Conservation (phyloP, 1,284 basidiomycete genomes). For the Boletus sp. region DNA sequence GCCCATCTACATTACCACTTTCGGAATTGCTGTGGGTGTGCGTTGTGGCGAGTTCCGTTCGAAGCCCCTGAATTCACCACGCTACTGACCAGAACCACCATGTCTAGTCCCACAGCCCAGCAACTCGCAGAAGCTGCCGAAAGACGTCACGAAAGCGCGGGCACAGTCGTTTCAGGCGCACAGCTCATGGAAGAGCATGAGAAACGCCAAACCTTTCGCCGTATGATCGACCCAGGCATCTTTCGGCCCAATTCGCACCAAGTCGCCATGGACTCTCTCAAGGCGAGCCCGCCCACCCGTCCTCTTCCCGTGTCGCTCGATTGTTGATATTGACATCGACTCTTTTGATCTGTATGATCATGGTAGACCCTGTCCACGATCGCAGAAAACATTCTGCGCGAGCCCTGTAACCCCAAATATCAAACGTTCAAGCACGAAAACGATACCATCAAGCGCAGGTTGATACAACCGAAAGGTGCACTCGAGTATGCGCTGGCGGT, state of each 20-base stretch:
- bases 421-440: slow-evolving; percentile 78
- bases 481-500: slow-evolving; percentile 80
- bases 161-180: slow-evolving; percentile 39
- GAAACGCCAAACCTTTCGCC: slow-evolving; percentile 67
- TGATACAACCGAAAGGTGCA: slow-evolving; percentile 68
- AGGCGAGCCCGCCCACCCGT: slow-evolving; percentile 44
- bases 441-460: slow-evolving; percentile 58
- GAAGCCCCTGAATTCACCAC: slow-evolving; percentile 19
- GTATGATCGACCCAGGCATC: slow-evolving; percentile 79
- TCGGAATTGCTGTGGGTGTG: no score
- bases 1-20: no score
- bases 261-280: slow-evolving; percentile 60
- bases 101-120: slow-evolving; percentile 25
- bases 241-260: slow-evolving; percentile 67
- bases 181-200: slow-evolving; percentile 61
- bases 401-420: slow-evolving; percentile 72
- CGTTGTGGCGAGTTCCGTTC: not conserved
- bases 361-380: slow-evolving; percentile 61
- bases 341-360: not conserved
- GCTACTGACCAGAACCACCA: slow-evolving; percentile 10
- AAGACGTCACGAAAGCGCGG: slow-evolving; percentile 40
- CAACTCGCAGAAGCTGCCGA: slow-evolving; percentile 51
- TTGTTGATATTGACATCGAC: not conserved
- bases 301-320: not conserved
- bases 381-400: slow-evolving; percentile 70